Conservation (phyloP, 495 filamentous ascomycete species). For the Lichenothelia convexa region DNA sequence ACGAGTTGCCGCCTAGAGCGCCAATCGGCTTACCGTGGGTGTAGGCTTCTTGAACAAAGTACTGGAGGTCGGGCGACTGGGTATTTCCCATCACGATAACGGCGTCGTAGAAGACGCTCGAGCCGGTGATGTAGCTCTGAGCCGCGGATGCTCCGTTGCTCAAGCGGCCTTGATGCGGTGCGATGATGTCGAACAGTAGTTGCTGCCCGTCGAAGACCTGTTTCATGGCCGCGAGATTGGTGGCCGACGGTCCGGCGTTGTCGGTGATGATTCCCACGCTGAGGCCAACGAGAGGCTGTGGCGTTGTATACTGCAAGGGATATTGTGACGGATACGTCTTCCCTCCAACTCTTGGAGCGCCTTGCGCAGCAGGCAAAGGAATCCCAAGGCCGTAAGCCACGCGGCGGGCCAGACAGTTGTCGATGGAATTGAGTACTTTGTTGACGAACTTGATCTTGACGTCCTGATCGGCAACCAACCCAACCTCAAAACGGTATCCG, state of each 20-base stretch:
- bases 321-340: conserved; percentile 4
- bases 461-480: background rate
- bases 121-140: conserved; percentile 1
- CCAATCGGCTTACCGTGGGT: conserved; percentile 3
- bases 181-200: conserved; percentile 1
- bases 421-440: conserved; percentile 2
- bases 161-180: conserved; percentile 1
- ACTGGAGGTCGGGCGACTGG: background rate
- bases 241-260: background rate
- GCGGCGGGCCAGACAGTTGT: conserved; percentile 4
- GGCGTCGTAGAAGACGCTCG: conserved; percentile 5
- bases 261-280: conserved; percentile 1
- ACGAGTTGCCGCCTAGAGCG: background rate
- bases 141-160: conserved; percentile 2
- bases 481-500: conserved; percentile 5
- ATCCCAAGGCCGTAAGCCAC: conserved; percentile 3
- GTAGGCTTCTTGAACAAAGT: conserved; percentile 2
- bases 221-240: conserved; percentile 1
- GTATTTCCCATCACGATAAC: background rate
- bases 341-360: background rate
- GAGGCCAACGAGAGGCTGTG: too few relatives aligned
- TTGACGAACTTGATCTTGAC: conserved; percentile 2
- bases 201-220: background rate
- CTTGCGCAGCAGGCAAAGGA: conserved; percentile 1
- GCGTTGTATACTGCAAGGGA: conserved; percentile 2